Percentiles rank a stretch among this genome's conserved stretches.
Conservation (phyloP, 148 eudicot species). For the Cornus suecica region DNA sequence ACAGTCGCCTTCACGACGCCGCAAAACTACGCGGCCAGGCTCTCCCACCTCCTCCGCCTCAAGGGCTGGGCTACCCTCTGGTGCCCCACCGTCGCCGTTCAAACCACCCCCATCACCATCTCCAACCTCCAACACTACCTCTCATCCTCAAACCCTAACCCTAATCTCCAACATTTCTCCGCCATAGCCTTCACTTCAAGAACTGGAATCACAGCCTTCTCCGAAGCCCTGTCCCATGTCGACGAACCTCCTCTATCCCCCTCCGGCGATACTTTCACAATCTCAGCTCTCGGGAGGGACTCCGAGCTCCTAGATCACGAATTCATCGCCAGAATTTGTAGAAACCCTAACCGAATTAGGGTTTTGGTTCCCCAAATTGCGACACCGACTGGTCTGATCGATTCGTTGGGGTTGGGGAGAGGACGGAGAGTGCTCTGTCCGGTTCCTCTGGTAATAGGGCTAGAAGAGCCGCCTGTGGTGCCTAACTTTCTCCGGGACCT, state of each 20-base stretch:
- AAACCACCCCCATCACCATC: constrained; percentile 46
- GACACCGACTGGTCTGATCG: constrained; percentile 57
- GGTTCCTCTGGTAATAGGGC: constrained; percentile 54
- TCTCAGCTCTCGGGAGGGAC: constrained; percentile 74
- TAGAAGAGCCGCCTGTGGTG: constrained; percentile 74
- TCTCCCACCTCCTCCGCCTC: constrained; percentile 45
- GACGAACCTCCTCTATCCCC: constrained; percentile 24
- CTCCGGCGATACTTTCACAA: constrained; percentile 30
- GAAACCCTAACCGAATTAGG: constrained; percentile 33
- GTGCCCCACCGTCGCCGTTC: constrained; percentile 63
- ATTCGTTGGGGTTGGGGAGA: constrained; percentile 51
- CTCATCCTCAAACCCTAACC: constrained; percentile 18
- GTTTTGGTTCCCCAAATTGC: constrained; percentile 51
- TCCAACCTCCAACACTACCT: constrained; percentile 31
- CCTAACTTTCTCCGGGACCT: constrained; percentile 45
- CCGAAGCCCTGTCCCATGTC: constrained; percentile 33
- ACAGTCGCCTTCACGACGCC: constrained; percentile 80
- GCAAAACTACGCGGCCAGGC: constrained; percentile 59
- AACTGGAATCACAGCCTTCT: constrained; percentile 68
- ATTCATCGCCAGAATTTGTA: constrained; percentile 30
- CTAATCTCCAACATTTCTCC: constrained; percentile 43
- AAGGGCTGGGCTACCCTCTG: constrained; percentile 65
- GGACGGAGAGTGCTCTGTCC: constrained; percentile 64
- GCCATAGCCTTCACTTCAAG: constrained; percentile 88
- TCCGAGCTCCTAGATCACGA: constrained; percentile 44